Evolutionary conservation across 2,329 filamentous ascomycete genomes (phyloP).

Genomic region (Hymenoscyphus infarciens): DNA sequence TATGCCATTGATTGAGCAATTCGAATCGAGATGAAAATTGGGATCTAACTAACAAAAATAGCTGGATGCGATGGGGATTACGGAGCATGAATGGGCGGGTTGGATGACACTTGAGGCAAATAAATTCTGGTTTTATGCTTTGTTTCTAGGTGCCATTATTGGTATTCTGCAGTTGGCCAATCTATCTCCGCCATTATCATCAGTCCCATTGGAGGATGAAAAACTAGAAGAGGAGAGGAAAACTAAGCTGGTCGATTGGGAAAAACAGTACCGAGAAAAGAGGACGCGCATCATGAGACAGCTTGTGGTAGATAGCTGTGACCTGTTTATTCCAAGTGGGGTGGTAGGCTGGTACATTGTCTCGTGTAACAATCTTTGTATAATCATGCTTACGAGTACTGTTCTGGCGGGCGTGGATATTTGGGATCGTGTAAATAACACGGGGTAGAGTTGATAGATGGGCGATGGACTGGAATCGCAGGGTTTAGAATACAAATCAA

Average conservation of each 20-base stretch:
- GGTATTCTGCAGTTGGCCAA: conserved; percentile 25
- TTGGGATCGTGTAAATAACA: conserved; percentile 45
- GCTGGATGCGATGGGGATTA: conserved; percentile 49
- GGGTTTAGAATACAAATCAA: too few relatives aligned
- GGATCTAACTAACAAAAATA: conserved; percentile 13
- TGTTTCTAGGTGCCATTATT: conserved; percentile 40
- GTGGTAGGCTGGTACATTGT: conserved; percentile 58
- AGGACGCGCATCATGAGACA: conserved; percentile 42
- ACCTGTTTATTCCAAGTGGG: conserved; percentile 58
- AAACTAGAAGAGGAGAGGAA: conserved; percentile 25
- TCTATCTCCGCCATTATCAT: not conserved
- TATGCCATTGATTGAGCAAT: conserved; percentile 40
- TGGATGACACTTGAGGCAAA: conserved; percentile 56
- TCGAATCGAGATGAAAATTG: not conserved
- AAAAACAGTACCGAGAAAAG: conserved; percentile 21
- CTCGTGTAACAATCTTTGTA: conserved; percentile 49
- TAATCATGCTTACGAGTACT: conserved; percentile 60
- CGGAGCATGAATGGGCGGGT: conserved; percentile 41
- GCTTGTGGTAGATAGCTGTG: conserved; percentile 55
- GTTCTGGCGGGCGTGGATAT: conserved; percentile 56
- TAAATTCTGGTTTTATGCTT: conserved; percentile 62
- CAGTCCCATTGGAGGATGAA: not conserved
- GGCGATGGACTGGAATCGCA: not conserved
- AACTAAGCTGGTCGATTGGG: conserved; percentile 24
- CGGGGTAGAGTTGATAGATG: not conserved